Evolutionary conservation across 2,329 filamentous ascomycete genomes (phyloP).

Genomic region (Epichloe glyceriae): DNA sequence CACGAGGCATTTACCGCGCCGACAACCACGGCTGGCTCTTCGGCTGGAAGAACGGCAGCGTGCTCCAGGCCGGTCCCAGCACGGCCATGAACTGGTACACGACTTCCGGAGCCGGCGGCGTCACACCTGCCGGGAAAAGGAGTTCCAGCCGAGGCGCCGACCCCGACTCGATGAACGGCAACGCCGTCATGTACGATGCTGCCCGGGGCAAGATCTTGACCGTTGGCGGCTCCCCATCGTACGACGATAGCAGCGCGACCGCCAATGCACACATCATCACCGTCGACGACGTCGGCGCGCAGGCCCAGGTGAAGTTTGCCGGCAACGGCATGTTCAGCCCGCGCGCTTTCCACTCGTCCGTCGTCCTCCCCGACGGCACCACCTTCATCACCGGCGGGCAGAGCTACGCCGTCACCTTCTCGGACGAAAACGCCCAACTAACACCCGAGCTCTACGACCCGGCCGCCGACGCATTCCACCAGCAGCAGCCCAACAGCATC

Average conservation of each 20-base stretch:
- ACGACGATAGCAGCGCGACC: slow-evolving; percentile 28
- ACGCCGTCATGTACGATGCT: slow-evolving; percentile 45
- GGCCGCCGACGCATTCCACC: slow-evolving; percentile 23
- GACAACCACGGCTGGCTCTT: slow-evolving; percentile 12
- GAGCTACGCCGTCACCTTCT: slow-evolving; percentile 27
- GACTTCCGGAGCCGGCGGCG: slow-evolving; percentile 28
- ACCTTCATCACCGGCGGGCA: slow-evolving; percentile 37
- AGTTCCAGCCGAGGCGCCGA: slow-evolving; percentile 19
- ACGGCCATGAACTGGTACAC: slow-evolving; percentile 41
- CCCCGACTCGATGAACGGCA: slow-evolving; percentile 40
- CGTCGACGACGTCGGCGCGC: neutral
- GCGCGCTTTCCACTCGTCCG: slow-evolving; percentile 31
- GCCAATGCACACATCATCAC: slow-evolving; percentile 29
- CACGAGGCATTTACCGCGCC: slow-evolving; percentile 35
- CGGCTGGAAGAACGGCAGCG: slow-evolving; percentile 15
- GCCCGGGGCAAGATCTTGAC: slow-evolving; percentile 43
- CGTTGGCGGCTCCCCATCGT: slow-evolving; percentile 34
- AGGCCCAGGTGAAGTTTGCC: slow-evolving; percentile 10
- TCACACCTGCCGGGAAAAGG: slow-evolving; percentile 25
- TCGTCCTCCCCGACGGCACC: slow-evolving; percentile 35
- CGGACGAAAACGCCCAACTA: slow-evolving; percentile 27
- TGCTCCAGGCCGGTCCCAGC: slow-evolving; percentile 7
- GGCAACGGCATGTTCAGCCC: slow-evolving; percentile 19
- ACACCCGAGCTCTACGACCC: slow-evolving; percentile 35
- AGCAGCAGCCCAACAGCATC: slow-evolving; percentile 24